Evolutionary conservation across 495 filamentous ascomycete genomes (phyloP), one percentile per base, ranked within the genome.

Genomic region (Xylaria palmicola): DNA sequence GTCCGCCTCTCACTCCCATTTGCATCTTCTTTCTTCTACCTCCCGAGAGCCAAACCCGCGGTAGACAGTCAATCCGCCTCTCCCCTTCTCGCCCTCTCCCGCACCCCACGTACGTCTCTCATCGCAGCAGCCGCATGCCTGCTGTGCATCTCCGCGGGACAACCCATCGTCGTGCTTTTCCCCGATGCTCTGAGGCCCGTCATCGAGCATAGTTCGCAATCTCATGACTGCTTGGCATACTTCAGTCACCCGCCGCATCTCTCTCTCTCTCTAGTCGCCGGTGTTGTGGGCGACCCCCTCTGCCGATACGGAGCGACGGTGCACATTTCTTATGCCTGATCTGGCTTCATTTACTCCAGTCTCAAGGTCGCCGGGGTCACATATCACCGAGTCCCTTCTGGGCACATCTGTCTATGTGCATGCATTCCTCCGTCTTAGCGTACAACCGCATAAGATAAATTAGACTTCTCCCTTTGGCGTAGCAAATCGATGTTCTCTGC

Each of bases 211-310:
- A 7, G 19, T 36, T 17, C 47, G 30, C 24, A 10, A 37, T 36
- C 47, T 60, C 27, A 52, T 52, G 57, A 52, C 34, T 26, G 17
- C 43, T n/a, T n/a, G n/a, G n/a, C 40, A 40, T 52, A 43, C 37
- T 41, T 44, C 19, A 32, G 27, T 40, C 22, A 37, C 48, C 36
- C 6, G 47, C 47, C 36, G 24, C 22, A 43, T 30, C 39, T 44
- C 53, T n/a, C 39, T 37, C 20, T 27, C 19, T 39, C 29, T 9
- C 19, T 51, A 34, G n/a, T 12, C 13, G 17, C 29, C 34, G 27
- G 15, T 13, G 10, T 17, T 5, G 24, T 12, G 1, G 27, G 57
- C 45, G 37, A 44, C 7, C 32, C 29, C 20, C 24, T 44, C 27
- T 52, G 17, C n/a, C n/a, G n/a, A n/a, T 50, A 26, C 19, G n/a